Evolutionary conservation across 1,284 basidiomycete genomes (phyloP), one percentile per base, ranked within the genome.

Genomic region (Sanghuangporus weigelae): DNA sequence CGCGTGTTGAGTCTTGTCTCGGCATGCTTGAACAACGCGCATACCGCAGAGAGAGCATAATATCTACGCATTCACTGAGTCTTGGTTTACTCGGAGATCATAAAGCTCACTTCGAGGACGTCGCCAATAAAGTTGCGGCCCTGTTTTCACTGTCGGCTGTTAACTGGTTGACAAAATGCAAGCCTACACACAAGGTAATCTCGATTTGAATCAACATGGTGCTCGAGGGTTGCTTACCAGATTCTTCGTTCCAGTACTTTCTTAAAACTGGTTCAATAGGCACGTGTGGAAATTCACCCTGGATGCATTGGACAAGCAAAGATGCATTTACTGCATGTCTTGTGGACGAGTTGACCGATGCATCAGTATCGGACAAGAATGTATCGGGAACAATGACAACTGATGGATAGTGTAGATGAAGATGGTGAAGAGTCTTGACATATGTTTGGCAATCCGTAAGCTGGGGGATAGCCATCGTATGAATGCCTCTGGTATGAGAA

Each of bases 381-480:
- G 88, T 92, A 69, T 93, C 90, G 0, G 91, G 91, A 7, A 95
- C 84, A 5, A 97, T 78, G 40, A 96, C 79, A 14, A 87, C 76
- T 11, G 76, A 79, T 0, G 95, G 94, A 6, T 78, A 79, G 69
- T 95, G 87, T 8, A 93, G 73, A 66, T 88, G 84, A 78, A 96
- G 84, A 69, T 96, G 92, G 67, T 96, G 92, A 7, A 96, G 76
- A 0, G 92, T 94, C 72, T 92, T 93, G 63, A 93, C 86, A 69
- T 94, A 97, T 19, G 92, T 92, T 63, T 89, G 83, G 67, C 87
- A 89, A 70, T 95, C 92, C 40, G 89, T 84, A 26, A 94, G 79
- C 92, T 95, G 7, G 63, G 57, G 46, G 57, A 66, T 21, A 59
- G 57, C 51, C 21, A 51, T 10, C 42, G 31, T 59, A n/a, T 10